Percentiles rank a stretch among this genome's conserved stretches.
phyloP scores from a whole-genome alignment of 345 rosid species.

The Cardiospermum halicacabum region DNA sequence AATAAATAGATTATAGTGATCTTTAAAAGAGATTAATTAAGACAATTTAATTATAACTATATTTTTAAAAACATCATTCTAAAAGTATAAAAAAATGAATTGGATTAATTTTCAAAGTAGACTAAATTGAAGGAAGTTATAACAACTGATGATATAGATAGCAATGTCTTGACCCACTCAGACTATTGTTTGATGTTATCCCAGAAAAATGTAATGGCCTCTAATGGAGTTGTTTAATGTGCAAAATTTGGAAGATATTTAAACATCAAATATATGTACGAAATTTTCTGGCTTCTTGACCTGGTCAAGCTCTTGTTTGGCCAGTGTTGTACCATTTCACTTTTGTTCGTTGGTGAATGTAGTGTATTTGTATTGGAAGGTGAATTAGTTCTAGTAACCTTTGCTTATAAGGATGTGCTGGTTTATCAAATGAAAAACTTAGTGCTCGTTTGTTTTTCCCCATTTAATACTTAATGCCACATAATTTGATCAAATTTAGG shows the following conservation, averaged over 20 bases:
- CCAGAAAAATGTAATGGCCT: slow-evolving; percentile 88
- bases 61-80: too few species aligned
- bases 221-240: slow-evolving; percentile 46
- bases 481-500: too few species aligned
- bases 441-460: too few species aligned
- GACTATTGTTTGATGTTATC: slow-evolving; percentile 58
- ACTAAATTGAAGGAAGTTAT: too few species aligned
- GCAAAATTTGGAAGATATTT: slow-evolving; percentile 33
- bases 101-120: too few species aligned
- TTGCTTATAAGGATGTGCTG: slow-evolving; percentile 44
- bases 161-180: slow-evolving; percentile 53
- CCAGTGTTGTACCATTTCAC: slow-evolving; percentile 89
- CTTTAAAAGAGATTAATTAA: too few species aligned
- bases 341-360: slow-evolving; percentile 79
- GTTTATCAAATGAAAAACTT: slow-evolving; percentile 67
- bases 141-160: too few species aligned
- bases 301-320: slow-evolving; percentile 49
- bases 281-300: slow-evolving; percentile 60
- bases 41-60: too few species aligned
- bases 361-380: slow-evolving; percentile 60
- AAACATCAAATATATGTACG: too few species aligned
- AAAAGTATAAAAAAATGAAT: too few species aligned
- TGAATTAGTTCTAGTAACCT: slow-evolving; percentile 63
- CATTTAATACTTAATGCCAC: too few species aligned
- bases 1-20: too few species aligned